Evolutionary conservation across 2,329 filamentous ascomycete species (phyloP), one percentile per base, ranked within the genome.

Genomic region (Fusarium sambucinum): DNA sequence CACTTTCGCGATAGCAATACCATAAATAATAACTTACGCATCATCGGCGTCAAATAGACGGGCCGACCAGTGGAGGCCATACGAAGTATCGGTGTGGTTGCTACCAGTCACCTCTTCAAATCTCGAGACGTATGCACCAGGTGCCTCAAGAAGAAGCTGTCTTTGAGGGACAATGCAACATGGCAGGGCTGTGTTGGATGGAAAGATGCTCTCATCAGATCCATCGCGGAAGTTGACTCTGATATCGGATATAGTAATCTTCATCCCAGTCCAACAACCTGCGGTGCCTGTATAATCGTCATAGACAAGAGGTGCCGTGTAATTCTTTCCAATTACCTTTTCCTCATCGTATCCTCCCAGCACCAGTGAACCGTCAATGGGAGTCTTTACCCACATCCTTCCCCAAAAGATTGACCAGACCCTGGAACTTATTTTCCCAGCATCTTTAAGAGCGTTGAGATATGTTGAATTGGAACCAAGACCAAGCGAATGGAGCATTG

Each of bases 321-420:
- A 71, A 41, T 77, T 77, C 9, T 38, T 63, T 1, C 74, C 76
- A 10, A 73, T 73, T 3, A 73, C 69, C 54, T 77, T 77, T 23
- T 76, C 69, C 41, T 73, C 52, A 42, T 79, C 77, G 41, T 77
- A 79, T n/a, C 76, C 78, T 7, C 76, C 77, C 2, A 78, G 57
- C 3, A 79, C 74, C 11, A 79, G 33, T 2, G 71, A 73, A 1
- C 77, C 77, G 37, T 79, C 71, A 14, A 79, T 55, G 10, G 58
- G 58, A 21, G 66, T 55, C 5, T 70, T 64, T 14, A 70, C 66
- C 75, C 75, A 78, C 74, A 76, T 77, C 3, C 73, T 72, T 6
- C 77, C 77, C 77, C 76, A 78, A 63, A 76, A 80, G 23, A 79
- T 73, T 1, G 77, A 79, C 76, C 76, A 76, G 3, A 75, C 75